These are phyloP conservation scores for Cordyceps tenuipes DNA, from an alignment of 2,329 filamentous ascomycete genomes.

Conservation along the genomic window DNA sequence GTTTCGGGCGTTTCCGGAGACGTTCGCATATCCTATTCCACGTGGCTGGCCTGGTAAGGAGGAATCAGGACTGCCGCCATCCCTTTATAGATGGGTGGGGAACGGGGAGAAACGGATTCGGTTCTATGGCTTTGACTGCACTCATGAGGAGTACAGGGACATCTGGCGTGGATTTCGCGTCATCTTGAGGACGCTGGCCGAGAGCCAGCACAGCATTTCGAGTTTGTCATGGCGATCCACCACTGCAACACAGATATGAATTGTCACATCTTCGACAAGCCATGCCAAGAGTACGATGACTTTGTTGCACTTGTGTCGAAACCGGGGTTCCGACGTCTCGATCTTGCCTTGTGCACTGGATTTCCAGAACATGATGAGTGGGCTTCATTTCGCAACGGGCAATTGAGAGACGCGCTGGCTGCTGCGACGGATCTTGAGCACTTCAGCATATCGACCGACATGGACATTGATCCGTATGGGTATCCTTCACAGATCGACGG, in stretches of 20 bases:
- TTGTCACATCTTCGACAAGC: slow-evolving; percentile 21
- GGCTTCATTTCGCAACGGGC: slow-evolving; percentile 5
- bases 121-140: slow-evolving; percentile 2
- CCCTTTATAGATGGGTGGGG: background rate
- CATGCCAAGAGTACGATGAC: slow-evolving; percentile 19
- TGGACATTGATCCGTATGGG: slow-evolving; percentile 7
- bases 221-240: slow-evolving; percentile 26
- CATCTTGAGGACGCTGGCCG: slow-evolving; percentile 20
- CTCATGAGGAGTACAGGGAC: slow-evolving; percentile 14
- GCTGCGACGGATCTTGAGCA: slow-evolving; percentile 15
- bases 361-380: slow-evolving; percentile 8
- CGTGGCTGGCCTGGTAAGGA: background rate
- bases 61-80: background rate
- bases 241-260: slow-evolving; percentile 23
- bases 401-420: slow-evolving; percentile 15
- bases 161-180: slow-evolving; percentile 26
- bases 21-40: background rate
- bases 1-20: background rate
- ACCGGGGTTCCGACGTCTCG: slow-evolving; percentile 21
- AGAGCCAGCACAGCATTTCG: slow-evolving; percentile 21
- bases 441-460: slow-evolving; percentile 17
- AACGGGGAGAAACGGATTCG: background rate
- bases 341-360: slow-evolving; percentile 18
- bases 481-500: background rate
- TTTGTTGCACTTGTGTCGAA: slow-evolving; percentile 15